phyloP scores from a whole-genome alignment of 2,329 filamentous ascomycete species.

The Sclerotinia sclerotiorum region DNA sequence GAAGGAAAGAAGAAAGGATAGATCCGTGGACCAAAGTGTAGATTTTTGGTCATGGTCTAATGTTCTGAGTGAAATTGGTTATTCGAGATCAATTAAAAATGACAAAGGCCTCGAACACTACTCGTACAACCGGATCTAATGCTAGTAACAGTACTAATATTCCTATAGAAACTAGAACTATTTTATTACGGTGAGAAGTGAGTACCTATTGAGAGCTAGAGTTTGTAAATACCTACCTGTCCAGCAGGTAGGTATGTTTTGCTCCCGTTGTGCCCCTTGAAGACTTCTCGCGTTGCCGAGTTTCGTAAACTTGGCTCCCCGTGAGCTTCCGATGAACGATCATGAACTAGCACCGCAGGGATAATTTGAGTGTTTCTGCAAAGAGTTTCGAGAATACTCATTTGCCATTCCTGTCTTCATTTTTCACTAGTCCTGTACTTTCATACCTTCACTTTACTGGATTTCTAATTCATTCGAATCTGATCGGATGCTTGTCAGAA shows the following conservation, averaged over 20 bases:
- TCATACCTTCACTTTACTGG: neutral
- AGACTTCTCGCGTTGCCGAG: neutral
- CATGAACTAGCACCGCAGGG: neutral
- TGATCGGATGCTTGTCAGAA: neutral
- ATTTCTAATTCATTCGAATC: neutral
- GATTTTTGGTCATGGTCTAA: neutral
- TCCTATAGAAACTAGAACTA: too few relatives aligned
- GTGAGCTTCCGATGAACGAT: neutral
- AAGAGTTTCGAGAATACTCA: too few relatives aligned
- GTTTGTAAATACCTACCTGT: neutral
- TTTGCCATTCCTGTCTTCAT: neutral
- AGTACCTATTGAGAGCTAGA: neutral
- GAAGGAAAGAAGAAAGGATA: constrained; percentile 12
- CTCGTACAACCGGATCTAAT: neutral
- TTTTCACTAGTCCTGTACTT: neutral
- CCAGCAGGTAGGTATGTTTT: constrained; percentile 58
- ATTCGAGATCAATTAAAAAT: neutral
- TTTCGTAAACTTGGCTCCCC: neutral
- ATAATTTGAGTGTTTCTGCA: too few relatives aligned
- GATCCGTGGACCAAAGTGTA: neutral
- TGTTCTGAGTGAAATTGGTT: neutral
- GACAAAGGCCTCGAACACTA: neutral
- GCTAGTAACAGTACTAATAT: neutral
- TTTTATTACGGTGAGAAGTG: neutral
- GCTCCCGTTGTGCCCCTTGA: constrained; percentile 44